Base-by-base conservation (phyloP, 805 yeast species). In the Grigorovia humatica region DNA sequence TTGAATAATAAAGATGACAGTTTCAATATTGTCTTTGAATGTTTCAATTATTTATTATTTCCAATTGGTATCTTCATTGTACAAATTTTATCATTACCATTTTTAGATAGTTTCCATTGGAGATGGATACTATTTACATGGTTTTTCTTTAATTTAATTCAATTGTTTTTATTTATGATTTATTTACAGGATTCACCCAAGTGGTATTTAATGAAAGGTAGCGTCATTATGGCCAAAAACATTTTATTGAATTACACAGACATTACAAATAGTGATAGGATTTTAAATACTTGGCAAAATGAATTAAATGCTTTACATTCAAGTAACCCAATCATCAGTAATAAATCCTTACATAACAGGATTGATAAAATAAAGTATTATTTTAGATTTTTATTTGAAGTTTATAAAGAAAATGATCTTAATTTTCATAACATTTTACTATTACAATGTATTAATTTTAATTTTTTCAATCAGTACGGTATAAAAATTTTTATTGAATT, bases 31-130 rank as follows among this genome's bases (percentile, higher is more conserved):
- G 7, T 32, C 29, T 19, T 12, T 32, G 29, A 40, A 12, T 18
- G 29, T 40, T 46, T 46, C 20, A 46, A 46, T 18, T 46, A 46
- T 35, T 32, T 27, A 4, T 18, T 46, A 23, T 19, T 29, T 4
- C 46, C 87, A 57, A 55, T 81, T 23, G 96, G 96, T 0, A 89
- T 89, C 46, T 70, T 88, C 40, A 54, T 79, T 27, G 82, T 95
- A 1, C 96, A 88, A 67, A 52, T 79, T 5, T 64, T 85, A 17
- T 89, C 95, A 20, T 38, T 41, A 19, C 38, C 47, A 8, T 35
- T 51, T 12, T 27, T 41, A 15, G 47, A 51, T 30, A 45, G 52
- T 4, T 51, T 48, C 40, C 48, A 46, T 30, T 51, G 54, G 54
- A 51, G 54, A 43, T 49, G 51, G 51, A 48, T 48, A 11, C 42